Percentiles rank a stretch among this genome's conserved stretches.
Conservation (phyloP, 2,329 filamentous ascomycete genomes). For the Orbilia javanica region DNA sequence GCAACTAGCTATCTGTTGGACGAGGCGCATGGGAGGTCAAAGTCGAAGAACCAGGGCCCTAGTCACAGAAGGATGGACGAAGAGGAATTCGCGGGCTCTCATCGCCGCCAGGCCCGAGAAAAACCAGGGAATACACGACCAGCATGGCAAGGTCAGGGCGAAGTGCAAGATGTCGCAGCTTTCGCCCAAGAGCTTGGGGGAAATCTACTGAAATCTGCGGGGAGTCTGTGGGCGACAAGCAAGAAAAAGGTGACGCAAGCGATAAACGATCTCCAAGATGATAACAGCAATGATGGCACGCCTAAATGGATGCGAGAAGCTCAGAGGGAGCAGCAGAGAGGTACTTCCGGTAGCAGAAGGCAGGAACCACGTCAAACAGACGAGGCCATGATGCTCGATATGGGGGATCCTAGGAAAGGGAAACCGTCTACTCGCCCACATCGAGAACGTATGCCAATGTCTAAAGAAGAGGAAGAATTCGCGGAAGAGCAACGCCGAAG, state of each 20-base stretch:
- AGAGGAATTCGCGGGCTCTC: conserved; percentile 48
- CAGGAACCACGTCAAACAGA: conserved; percentile 70
- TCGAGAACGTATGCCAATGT: conserved; percentile 58
- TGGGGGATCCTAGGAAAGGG: conserved; percentile 68
- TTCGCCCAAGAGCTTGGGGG: conserved; percentile 84
- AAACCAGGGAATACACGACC: conserved; percentile 65
- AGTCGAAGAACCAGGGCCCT: conserved; percentile 68
- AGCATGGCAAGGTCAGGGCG: conserved; percentile 60
- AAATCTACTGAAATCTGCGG: conserved; percentile 91
- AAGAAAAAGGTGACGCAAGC: conserved; percentile 94
- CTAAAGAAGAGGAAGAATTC: conserved; percentile 37
- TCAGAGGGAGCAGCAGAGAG: conserved; percentile 65
- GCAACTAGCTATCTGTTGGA: conserved; percentile 91
- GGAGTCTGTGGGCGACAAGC: conserved; percentile 92
- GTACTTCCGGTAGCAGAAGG: conserved; percentile 37
- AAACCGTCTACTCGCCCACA: conserved; percentile 59
- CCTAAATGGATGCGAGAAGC: conserved; percentile 96
- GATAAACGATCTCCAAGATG: conserved; percentile 85
- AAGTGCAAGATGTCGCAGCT: conserved; percentile 65
- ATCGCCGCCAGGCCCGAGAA: conserved; percentile 61
- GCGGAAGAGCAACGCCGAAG: conserved; percentile 35
- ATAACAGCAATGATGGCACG: conserved; percentile 71
- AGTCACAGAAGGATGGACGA: conserved; percentile 51
- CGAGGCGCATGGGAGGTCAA: conserved; percentile 84
- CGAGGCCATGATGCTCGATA: conserved; percentile 84